Base-by-base conservation (phyloP, 148 eudicot genomes). In the Vaccinium corymbosum region DNA sequence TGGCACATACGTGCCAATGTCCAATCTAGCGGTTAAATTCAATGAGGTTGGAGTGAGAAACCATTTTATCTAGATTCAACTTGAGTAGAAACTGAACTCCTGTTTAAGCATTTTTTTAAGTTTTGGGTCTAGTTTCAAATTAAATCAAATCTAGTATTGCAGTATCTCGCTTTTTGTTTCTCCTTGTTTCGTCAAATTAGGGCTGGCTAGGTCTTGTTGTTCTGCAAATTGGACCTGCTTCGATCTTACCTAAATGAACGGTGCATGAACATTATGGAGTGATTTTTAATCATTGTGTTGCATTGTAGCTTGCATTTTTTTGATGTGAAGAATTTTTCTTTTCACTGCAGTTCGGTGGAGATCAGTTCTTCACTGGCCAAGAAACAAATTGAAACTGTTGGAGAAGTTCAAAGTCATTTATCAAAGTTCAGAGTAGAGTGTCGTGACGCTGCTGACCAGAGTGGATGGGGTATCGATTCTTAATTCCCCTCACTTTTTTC, bases 371-470 rank as follows among this genome's bases (percentile, higher is more conserved):
- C 94, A 80, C 91, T 96, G 81, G 98, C 97, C 85, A 89, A 91
- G 89, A 94, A 90, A 83, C 99, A 96, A 86, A 68, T 87, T 77
- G 97, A 90, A 84, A 94, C 98, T 61, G 95, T 96, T 84, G 98
- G 98, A 81, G 94, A 90, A 92, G 95, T 96, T 79, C 83, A 76
- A 11, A 94, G 95, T 88, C 99, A 96, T 89, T 90, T 88, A 81
- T 86, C 93, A 86, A 92, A 91, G 88, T 96, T 93, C 84, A 88
- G 78, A 78, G 97, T 96, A 70, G 97, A 96, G 90, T 87, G 92
- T 84, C 98, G 99, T 86, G 99, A 96, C 92, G 99, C 97, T 86
- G 91, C 94, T 76, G 99, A 96, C 84, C 89, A 80, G 80, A 89
- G 79, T 85, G 98, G 99, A 87, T 96, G 99, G 99, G 95, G 98